A percentile compares a stretch with the other conserved stretches of the same genome.
phyloP scores from a whole-genome alignment of 2,329 filamentous ascomycete species.

The Rutstroemia sp. region DNA sequence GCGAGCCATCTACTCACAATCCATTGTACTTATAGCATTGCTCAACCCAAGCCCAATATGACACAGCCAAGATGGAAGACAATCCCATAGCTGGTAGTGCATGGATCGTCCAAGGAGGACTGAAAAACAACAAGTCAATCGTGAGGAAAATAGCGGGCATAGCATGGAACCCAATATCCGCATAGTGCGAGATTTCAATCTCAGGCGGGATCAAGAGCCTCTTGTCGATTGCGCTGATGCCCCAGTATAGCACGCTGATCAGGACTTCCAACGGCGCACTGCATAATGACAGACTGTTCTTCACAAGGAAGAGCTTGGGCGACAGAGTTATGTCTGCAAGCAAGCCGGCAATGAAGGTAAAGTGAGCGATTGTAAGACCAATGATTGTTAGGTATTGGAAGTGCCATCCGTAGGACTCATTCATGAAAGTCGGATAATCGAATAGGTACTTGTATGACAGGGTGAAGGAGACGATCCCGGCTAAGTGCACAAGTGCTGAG shows the following conservation, averaged over 20 bases:
- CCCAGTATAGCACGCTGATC: constrained; percentile 68
- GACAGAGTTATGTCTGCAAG: constrained; percentile 57
- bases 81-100: constrained; percentile 51
- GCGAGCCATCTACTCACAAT: constrained; percentile 38
- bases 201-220: constrained; percentile 45
- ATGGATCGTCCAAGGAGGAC: constrained; percentile 64
- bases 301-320: constrained; percentile 51
- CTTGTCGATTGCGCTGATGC: constrained; percentile 50
- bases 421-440: constrained; percentile 44
- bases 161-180: constrained; percentile 59
- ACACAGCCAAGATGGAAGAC: constrained; percentile 51
- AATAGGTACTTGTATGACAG: constrained; percentile 46
- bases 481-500: constrained; percentile 55
- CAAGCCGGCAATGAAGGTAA: constrained; percentile 54
- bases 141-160: constrained; percentile 58
- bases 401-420: constrained; percentile 49
- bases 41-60: constrained; percentile 74
- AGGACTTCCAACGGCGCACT: constrained; percentile 64
- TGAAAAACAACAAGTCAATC: constrained; percentile 60
- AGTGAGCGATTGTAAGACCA: constrained; percentile 52
- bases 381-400: constrained; percentile 62
- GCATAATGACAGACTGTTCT: constrained; percentile 60
- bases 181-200: constrained; percentile 45
- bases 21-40: constrained; percentile 62
- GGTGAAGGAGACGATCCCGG: constrained; percentile 45